Base-by-base conservation (phyloP, 2,329 filamentous ascomycete genomes). In the Beauveria sp. region DNA sequence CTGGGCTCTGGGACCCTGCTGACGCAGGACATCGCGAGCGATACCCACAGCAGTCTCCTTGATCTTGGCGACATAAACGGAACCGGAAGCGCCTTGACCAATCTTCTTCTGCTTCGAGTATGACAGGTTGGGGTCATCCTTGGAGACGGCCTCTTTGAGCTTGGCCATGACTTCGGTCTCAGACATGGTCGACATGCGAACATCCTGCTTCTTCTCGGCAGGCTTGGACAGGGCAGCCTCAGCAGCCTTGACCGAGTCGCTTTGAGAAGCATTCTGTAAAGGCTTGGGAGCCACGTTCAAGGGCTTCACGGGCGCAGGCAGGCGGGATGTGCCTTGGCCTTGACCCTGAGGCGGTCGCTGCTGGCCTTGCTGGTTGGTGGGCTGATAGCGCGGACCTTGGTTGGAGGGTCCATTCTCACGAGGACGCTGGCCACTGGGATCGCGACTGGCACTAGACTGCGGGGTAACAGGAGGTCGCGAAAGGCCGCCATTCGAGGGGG, bases 91-190 rank as follows among this genome's bases (percentile, higher is more conserved):
- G 76, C 95, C 95, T 74, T 99, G 95, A 22, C 95, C 95, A 74
- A 99, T 98, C 83, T 99, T 99, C 84, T 97, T 97, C 77, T 98
- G 95, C 80, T 99, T 99, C 70, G 93, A 93, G 79, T 99, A 99
- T 26, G 93, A 96, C 66, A 96, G 81, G 69, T 96, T 89, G 58
- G 95, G 95, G 71, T 96, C 93, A 63, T 96, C 92, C 74, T 96
- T 96, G 65, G 93, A 97, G 1, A 99, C 95, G 8, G 95, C 93
- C 66, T 96, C 91, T 72, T 93, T 90, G 59, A 99, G 82, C 72
- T 92, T 95, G 66, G 91, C 88, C 95, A 99, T 99, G 62, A 99
- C 95, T 74, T 99, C 93, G 66, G 84, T 89, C 77, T 99, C 95
- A 10, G 91, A 90, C 95, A 99, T 98, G 68, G 90, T 96, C 43